Conservation (phyloP, 305 asterid species). For the Stenogyne calaminthoides region DNA sequence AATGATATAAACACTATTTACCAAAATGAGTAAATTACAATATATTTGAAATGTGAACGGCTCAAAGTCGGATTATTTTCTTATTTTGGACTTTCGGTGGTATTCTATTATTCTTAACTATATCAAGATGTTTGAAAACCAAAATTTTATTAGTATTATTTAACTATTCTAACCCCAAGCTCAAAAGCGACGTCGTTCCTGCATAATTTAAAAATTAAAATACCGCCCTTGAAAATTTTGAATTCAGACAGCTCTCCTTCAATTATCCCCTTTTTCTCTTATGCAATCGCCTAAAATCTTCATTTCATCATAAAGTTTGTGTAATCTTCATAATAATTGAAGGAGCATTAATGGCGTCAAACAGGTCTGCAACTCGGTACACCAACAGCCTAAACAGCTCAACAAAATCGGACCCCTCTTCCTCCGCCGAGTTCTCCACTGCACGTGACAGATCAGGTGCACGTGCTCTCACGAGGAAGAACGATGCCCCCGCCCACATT, state of each 20-base stretch:
- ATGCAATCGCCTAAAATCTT: conserved; percentile 11
- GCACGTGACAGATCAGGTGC: conserved; percentile 34
- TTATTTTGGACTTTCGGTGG: too few relatives aligned
- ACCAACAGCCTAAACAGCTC: conserved; percentile 56
- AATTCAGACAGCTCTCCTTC: conserved; percentile 46
- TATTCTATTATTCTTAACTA: too few relatives aligned
- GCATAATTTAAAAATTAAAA: conserved; percentile 3
- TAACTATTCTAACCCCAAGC: conserved; percentile 19
- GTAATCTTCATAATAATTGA: too few relatives aligned
- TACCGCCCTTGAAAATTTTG: conserved; percentile 43
- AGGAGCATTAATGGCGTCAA: conserved; percentile 61
- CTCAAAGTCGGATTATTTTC: conserved; percentile 9
- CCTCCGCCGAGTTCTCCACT: conserved; percentile 53
- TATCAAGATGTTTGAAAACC: not conserved
- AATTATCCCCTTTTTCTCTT: not conserved
- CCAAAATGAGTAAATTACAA: too few relatives aligned
- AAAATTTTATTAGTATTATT: not conserved
- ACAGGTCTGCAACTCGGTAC: conserved; percentile 74
- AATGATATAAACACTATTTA: too few relatives aligned
- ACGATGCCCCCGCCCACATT: conserved; percentile 27
- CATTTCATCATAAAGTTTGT: not conserved
- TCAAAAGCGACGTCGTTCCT: conserved; percentile 6
- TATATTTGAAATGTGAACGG: too few relatives aligned
- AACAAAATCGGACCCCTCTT: conserved; percentile 72
- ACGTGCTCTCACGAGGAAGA: conserved; percentile 50